These are phyloP conservation scores for Luvunga scandens DNA, from an alignment of 345 rosid genomes.

Conservation along the genomic window DNA sequence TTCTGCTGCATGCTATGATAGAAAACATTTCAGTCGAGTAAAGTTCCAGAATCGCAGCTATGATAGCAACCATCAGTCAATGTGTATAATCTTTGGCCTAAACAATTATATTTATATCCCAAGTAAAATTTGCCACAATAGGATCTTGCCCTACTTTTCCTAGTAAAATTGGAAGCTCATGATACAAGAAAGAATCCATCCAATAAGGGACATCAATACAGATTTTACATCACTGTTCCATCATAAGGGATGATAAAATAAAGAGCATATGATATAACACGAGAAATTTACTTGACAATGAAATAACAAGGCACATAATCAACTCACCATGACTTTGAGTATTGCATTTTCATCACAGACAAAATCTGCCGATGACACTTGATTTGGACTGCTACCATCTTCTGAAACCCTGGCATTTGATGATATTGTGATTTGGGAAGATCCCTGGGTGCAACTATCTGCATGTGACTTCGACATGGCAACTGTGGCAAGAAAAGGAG, in stretches of 20 bases:
- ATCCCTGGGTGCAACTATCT: conserved; percentile 69
- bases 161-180: not conserved
- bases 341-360: conserved; percentile 82
- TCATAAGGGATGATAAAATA: not conserved
- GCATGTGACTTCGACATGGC: conserved; percentile 53
- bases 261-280: not conserved
- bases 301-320: not conserved
- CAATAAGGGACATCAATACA: not conserved
- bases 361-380: conserved; percentile 62
- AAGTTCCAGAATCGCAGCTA: not conserved
- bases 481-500: conserved; percentile 46
- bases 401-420: conserved; percentile 66
- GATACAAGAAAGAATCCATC: not conserved
- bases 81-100: not conserved
- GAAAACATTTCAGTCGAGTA: not conserved
- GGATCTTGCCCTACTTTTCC: not conserved
- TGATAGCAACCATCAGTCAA: not conserved
- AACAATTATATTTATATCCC: not conserved
- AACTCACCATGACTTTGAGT: conserved; percentile 93
- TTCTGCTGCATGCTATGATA: not conserved
- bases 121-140: not conserved
- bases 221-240: not conserved
- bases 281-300: not conserved
- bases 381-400: conserved; percentile 77
- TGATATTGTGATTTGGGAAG: conserved; percentile 70